Evolutionary conservation across 2,329 filamentous ascomycete genomes (phyloP).

Genomic region (Sclerotinia glacialis): DNA sequence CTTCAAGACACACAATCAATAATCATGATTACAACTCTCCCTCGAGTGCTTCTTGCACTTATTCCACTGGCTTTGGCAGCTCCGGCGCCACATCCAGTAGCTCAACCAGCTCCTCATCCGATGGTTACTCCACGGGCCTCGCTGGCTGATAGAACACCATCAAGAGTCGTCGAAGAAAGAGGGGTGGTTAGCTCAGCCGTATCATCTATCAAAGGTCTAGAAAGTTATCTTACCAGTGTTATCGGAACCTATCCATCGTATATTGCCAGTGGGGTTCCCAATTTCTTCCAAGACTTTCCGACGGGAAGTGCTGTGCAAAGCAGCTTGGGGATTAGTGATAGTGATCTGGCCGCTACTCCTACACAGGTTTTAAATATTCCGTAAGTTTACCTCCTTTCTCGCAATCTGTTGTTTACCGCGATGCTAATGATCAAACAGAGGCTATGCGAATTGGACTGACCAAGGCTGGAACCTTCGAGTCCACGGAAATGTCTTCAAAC

Average conservation of each 20-base stretch:
- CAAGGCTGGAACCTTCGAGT: slow-evolving; percentile 73
- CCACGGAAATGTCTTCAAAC: slow-evolving; percentile 79
- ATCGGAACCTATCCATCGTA: slow-evolving; percentile 58
- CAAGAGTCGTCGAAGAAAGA: slow-evolving; percentile 43
- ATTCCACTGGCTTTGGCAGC: slow-evolving; percentile 32
- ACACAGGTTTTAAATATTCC: slow-evolving; percentile 71
- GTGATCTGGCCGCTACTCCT: slow-evolving; percentile 59
- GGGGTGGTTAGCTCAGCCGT: slow-evolving; percentile 45
- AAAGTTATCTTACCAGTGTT: slow-evolving; percentile 50
- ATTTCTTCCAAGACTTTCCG: slow-evolving; percentile 66
- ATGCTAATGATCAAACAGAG: slow-evolving; percentile 37
- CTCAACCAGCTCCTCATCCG: slow-evolving; percentile 41
- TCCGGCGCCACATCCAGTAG: slow-evolving; percentile 31
- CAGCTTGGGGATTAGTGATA: slow-evolving; percentile 57
- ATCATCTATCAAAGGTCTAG: slow-evolving; percentile 45
- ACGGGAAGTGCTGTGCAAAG: slow-evolving; percentile 59
- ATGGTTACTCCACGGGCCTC: slow-evolving; percentile 49
- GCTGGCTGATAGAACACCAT: slow-evolving; percentile 41
- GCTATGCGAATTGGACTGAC: slow-evolving; percentile 76
- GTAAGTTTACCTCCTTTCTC: slow-evolving; percentile 37
- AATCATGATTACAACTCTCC: slow-evolving; percentile 17
- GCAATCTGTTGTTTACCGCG: not conserved
- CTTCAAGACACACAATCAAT: not conserved
- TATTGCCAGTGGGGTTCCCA: slow-evolving; percentile 61
- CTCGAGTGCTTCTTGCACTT: slow-evolving; percentile 27